Percentiles rank a stretch among this genome's conserved stretches.
phyloP scores from a whole-genome alignment of 2,329 filamentous ascomycete species.

The Ilyonectria sp. region DNA sequence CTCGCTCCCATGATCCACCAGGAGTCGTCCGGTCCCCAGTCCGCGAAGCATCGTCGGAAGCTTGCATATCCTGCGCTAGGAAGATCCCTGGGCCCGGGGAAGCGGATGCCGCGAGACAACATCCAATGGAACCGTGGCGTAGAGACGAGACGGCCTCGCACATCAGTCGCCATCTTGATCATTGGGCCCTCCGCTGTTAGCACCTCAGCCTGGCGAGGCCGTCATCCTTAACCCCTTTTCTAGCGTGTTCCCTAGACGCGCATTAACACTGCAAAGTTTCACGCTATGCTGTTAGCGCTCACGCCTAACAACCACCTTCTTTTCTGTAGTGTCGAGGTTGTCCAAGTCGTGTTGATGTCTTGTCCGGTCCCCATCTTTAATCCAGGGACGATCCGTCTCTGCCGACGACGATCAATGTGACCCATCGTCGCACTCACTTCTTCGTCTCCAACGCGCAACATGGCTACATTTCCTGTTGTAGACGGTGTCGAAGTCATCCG shows the following conservation, averaged over 20 bases:
- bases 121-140: background rate
- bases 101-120: background rate
- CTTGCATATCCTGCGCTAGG: background rate
- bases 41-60: too few species aligned
- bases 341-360: background rate
- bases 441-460: background rate
- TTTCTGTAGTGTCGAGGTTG: background rate
- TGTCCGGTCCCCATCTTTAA: background rate
- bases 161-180: background rate
- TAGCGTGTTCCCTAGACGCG: background rate
- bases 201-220: background rate
- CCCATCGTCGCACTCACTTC: too few species aligned
- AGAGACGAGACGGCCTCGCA: background rate
- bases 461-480: slow-evolving; percentile 38
- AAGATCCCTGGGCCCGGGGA: background rate
- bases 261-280: background rate
- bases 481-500: slow-evolving; percentile 47
- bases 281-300: background rate
- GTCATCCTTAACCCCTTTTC: background rate
- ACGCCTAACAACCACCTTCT: background rate
- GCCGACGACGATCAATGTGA: background rate
- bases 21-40: too few species aligned
- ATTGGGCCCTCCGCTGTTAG: background rate
- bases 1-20: background rate
- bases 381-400: background rate